Percentiles rank a stretch among this genome's conserved stretches.
Evolutionary conservation across 495 filamentous ascomycete genomes (phyloP).

Genomic region (Aspergillus incahuasiensis): DNA sequence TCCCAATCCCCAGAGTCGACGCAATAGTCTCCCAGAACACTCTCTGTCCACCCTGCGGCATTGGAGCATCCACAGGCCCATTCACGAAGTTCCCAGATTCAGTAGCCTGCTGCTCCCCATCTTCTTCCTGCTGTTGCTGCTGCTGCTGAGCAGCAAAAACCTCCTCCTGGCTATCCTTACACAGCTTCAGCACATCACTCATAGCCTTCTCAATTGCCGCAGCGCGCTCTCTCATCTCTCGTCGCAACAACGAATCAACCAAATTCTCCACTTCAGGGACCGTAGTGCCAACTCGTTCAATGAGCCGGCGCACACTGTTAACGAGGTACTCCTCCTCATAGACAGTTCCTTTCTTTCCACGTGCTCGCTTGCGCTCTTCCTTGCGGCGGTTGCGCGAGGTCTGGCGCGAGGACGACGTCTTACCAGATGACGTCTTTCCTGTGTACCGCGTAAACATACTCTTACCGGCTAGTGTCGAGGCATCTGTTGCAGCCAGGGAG

Average conservation of each 20-base stretch:
- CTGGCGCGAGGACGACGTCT: conserved; percentile 64
- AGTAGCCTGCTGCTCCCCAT: conserved; percentile 1
- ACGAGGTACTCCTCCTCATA: conserved; percentile 98
- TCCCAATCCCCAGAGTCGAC: conserved; percentile 19
- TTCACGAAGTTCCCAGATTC: neutral
- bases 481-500: conserved; percentile 80
- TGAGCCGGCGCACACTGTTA: conserved; percentile 74
- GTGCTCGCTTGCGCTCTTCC: conserved; percentile 91
- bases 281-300: conserved; percentile 74
- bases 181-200: conserved; percentile 65
- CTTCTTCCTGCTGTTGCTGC: conserved; percentile 14
- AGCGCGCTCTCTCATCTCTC: conserved; percentile 84
- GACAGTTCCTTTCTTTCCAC: conserved; percentile 91
- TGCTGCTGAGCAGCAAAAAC: conserved; percentile 49
- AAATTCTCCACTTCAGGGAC: conserved; percentile 64
- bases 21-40: conserved; percentile 40
- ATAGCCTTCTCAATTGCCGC: conserved; percentile 67
- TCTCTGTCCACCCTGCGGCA: conserved; percentile 31
- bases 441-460: conserved; percentile 92
- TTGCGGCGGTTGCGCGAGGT: conserved; percentile 78
- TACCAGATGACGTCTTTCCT: conserved; percentile 66
- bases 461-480: conserved; percentile 63
- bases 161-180: conserved; percentile 57
- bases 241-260: conserved; percentile 66
- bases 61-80: conserved; percentile 20